These are phyloP conservation scores for Colletotrichum musicola DNA, from an alignment of 2,329 filamentous ascomycete species.

Conservation along the genomic window DNA sequence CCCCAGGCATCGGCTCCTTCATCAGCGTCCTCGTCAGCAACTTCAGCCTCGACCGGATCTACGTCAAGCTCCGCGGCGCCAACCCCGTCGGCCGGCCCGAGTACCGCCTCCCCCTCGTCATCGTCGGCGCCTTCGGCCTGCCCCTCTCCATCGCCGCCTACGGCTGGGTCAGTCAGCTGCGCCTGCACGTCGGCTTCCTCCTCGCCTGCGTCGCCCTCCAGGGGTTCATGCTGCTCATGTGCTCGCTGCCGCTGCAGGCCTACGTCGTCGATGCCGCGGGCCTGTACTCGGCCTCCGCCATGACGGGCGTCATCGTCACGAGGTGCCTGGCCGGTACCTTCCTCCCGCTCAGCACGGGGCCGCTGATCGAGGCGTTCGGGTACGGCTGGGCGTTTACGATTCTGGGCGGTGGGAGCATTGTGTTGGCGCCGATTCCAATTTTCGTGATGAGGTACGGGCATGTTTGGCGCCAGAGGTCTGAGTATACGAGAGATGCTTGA, in stretches of 20 bases:
- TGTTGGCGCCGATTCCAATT: conserved; percentile 64
- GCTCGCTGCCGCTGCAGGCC: conserved; percentile 63
- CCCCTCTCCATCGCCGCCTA: conserved; percentile 61
- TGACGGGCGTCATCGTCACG: conserved; percentile 68
- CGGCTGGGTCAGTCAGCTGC: conserved; percentile 63
- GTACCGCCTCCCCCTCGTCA: conserved; percentile 65
- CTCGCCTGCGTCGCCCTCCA: conserved; percentile 59
- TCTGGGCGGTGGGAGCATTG: conserved; percentile 56
- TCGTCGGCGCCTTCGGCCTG: conserved; percentile 60
- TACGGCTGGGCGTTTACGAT: conserved; percentile 65
- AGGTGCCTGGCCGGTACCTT: conserved; percentile 69
- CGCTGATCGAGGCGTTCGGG: conserved; percentile 61
- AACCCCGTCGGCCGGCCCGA: conserved; percentile 62
- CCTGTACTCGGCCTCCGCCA: conserved; percentile 66
- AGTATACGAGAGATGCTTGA: conserved; percentile 58
- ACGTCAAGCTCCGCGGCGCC: conserved; percentile 58
- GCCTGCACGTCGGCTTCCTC: conserved; percentile 56
- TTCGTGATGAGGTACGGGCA: conserved; percentile 64
- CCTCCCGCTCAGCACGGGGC: conserved; percentile 63
- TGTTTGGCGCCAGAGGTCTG: conserved; percentile 63
- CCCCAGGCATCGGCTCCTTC: conserved; percentile 61
- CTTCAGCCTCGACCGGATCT: conserved; percentile 64
- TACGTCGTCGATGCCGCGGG: conserved; percentile 71
- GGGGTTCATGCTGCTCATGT: conserved; percentile 60
- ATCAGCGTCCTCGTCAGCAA: conserved; percentile 64